A percentile compares a stretch with the other conserved stretches of the same genome.
These are phyloP conservation scores for Hymenoscyphus repandus DNA, from an alignment of 2,329 filamentous ascomycete species.

Conservation along the genomic window DNA sequence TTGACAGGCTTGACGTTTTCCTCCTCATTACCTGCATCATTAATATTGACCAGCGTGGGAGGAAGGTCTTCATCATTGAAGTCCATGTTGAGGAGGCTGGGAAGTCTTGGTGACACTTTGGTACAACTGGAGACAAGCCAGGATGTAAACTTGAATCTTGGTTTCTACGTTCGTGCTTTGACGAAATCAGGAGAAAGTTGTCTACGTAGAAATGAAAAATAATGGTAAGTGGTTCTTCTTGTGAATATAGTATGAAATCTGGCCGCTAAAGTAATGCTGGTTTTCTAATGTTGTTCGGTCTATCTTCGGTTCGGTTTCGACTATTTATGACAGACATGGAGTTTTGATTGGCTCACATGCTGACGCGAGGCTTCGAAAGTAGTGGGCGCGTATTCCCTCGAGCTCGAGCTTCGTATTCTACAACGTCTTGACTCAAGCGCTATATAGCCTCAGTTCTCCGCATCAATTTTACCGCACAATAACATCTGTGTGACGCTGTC, in stretches of 20 bases:
- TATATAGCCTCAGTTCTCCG: background rate
- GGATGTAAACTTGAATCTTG: no score
- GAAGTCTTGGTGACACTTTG: no score
- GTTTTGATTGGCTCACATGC: background rate
- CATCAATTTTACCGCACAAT: background rate
- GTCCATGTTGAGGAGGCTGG: slow-evolving; percentile 43
- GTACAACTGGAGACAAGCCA: no score
- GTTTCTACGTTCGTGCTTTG: no score
- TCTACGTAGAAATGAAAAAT: no score
- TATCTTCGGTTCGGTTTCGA: no score
- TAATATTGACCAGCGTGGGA: slow-evolving; percentile 55
- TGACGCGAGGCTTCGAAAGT: background rate
- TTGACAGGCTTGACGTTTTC: slow-evolving; percentile 50
- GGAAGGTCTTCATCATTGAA: slow-evolving; percentile 60
- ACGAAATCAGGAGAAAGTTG: no score
- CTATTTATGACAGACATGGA: background rate
- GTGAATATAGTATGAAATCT: no score
- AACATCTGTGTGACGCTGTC: background rate
- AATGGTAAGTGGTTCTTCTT: no score
- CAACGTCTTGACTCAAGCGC: no score
- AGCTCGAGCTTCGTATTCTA: background rate
- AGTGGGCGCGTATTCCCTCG: background rate
- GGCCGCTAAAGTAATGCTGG: no score
- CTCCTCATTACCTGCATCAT: slow-evolving; percentile 32
- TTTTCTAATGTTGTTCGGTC: no score